These are phyloP conservation scores for Orbilia brochopaga DNA, from an alignment of 2,329 filamentous ascomycete species.

Conservation along the genomic window DNA sequence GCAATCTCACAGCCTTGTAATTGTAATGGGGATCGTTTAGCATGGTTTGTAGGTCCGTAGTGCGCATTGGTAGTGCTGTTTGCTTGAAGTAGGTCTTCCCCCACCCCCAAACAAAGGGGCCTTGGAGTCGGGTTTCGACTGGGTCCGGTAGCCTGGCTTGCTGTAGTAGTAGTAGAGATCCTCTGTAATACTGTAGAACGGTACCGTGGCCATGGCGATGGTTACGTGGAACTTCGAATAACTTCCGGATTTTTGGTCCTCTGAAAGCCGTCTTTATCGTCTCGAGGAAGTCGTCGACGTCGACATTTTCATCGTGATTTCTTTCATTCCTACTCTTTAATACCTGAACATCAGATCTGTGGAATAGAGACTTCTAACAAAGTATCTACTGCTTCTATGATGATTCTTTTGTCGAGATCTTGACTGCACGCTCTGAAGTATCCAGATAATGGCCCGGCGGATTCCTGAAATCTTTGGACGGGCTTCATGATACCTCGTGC, in stretches of 20 bases:
- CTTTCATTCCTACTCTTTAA: not conserved
- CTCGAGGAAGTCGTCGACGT: not conserved
- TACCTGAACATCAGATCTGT: too few relatives aligned
- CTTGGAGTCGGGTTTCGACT: constrained; percentile 1
- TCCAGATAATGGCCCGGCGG: too few relatives aligned
- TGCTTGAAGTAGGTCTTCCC: not conserved
- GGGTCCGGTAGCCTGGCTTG: not conserved
- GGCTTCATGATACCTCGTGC: too few relatives aligned
- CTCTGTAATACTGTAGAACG: not conserved
- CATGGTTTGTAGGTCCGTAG: not conserved
- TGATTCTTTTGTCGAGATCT: constrained; percentile 1
- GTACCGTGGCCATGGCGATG: not conserved
- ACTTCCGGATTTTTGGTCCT: not conserved
- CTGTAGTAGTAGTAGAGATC: not conserved
- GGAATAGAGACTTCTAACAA: too few relatives aligned
- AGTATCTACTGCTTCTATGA: too few relatives aligned
- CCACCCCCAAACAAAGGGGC: not conserved
- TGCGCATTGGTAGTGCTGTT: not conserved
- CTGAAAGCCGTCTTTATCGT: not conserved
- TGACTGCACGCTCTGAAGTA: not conserved
- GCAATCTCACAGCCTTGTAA: not conserved
- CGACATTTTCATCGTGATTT: not conserved
- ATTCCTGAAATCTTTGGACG: too few relatives aligned
- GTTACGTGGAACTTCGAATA: not conserved
- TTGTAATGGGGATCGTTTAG: not conserved